A percentile compares a stretch with the other conserved stretches of the same genome.
Evolutionary conservation across 768 basidiomycete genomes (phyloP).

Genomic region (Rhodotorula babjevae): DNA sequence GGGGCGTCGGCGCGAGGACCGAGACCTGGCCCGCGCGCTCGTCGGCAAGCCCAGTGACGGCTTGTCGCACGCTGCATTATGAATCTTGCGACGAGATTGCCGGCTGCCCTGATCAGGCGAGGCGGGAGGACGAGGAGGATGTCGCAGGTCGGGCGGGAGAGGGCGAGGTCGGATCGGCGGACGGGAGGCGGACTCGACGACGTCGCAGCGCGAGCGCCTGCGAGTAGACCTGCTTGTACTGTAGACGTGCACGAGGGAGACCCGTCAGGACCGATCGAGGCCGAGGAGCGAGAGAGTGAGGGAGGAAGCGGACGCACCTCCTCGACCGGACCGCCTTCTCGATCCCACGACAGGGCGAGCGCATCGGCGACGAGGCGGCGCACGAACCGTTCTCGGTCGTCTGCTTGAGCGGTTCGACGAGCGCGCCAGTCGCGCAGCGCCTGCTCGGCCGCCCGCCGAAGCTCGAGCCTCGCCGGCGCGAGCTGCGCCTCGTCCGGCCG

Average conservation of each 20-base stretch:
- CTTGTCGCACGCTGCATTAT: too few species aligned
- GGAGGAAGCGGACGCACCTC: slow-evolving; percentile 5
- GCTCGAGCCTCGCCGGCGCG: neutral
- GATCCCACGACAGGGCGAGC: slow-evolving; percentile 10
- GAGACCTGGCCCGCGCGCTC: too few species aligned
- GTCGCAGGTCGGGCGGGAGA: neutral
- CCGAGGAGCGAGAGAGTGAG: too few species aligned
- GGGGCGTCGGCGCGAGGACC: too few species aligned
- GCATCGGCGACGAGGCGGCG: slow-evolving; percentile 14
- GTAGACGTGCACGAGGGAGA: neutral
- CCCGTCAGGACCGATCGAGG: neutral
- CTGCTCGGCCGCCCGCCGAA: neutral
- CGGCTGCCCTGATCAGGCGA: too few species aligned
- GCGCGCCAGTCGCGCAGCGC: slow-evolving; percentile 2
- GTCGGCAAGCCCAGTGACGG: too few species aligned
- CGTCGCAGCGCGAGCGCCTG: neutral
- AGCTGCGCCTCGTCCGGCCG: slow-evolving; percentile 7
- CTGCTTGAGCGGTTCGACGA: neutral
- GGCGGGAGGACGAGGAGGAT: too few species aligned
- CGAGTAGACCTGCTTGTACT: slow-evolving; percentile 16
- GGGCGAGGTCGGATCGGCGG: neutral
- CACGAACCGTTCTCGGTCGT: slow-evolving; percentile 1
- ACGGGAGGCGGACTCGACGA: neutral
- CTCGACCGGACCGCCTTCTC: slow-evolving; percentile 16
- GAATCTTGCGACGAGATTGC: too few species aligned